phyloP scores from a whole-genome alignment of 78 protist genomes.

The Dictyostelium discoideum region DNA sequence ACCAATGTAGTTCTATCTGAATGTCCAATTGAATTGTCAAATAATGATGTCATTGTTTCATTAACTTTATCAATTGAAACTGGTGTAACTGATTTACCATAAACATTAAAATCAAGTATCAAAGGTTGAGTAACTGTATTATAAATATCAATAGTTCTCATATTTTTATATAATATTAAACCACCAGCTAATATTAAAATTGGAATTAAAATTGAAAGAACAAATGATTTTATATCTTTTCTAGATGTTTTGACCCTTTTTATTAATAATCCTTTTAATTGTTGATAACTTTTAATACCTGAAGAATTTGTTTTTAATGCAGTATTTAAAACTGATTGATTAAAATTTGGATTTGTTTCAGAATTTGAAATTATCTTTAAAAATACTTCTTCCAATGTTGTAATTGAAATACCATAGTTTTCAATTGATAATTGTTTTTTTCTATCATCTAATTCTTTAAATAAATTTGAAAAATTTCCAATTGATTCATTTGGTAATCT shows the following conservation, averaged over 20 bases:
- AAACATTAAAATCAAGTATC: not conserved
- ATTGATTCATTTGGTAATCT: not conserved
- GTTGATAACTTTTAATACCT: slow-evolving; percentile 10
- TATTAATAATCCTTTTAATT: slow-evolving; percentile 47
- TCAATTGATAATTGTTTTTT: not conserved
- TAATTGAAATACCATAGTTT: slow-evolving; percentile 48
- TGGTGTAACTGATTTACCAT: not conserved
- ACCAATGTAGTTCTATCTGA: slow-evolving; percentile 25
- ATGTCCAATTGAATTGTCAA: not conserved
- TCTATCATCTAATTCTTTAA: slow-evolving; percentile 8
- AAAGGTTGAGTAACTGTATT: slow-evolving; percentile 22
- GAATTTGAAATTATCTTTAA: slow-evolving; percentile 22
- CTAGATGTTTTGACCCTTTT: not conserved
- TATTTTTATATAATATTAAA: slow-evolving; percentile 15
- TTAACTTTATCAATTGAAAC: not conserved
- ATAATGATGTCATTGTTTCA: not conserved
- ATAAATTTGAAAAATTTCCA: not conserved
- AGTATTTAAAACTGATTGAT: slow-evolving; percentile 1
- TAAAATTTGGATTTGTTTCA: not conserved
- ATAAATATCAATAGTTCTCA: not conserved
- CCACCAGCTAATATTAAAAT: not conserved
- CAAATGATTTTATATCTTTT: slow-evolving; percentile 33
- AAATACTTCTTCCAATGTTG: slow-evolving; percentile 70
- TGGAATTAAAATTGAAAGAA: slow-evolving; percentile 41
- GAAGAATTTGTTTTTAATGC: slow-evolving; percentile 2